These are phyloP conservation scores for Hypoxylon sp. DNA, from an alignment of 2,329 filamentous ascomycete species.

Conservation along the genomic window DNA sequence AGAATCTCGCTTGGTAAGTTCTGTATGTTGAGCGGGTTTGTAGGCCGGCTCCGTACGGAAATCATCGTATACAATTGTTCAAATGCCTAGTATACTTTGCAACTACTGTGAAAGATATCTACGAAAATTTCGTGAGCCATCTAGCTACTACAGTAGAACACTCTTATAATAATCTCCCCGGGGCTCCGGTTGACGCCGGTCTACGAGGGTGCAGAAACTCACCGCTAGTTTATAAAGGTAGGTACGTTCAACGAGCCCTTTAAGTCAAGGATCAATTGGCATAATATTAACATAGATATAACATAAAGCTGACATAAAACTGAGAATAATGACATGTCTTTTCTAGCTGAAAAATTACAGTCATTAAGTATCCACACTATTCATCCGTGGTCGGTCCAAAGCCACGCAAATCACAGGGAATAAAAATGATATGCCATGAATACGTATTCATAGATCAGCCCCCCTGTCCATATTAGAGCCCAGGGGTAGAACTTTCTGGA, in stretches of 20 bases:
- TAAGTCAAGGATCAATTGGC: too few species aligned
- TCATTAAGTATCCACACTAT: too few species aligned
- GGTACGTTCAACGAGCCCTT: too few species aligned
- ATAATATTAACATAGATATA: too few species aligned
- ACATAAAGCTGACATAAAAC: too few species aligned
- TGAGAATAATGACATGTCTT: too few species aligned
- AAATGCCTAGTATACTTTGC: background rate
- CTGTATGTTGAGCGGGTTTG: slow-evolving; percentile 8
- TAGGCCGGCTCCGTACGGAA: background rate
- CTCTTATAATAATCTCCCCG: background rate
- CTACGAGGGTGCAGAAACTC: background rate
- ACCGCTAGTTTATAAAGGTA: background rate
- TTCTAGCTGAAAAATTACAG: too few species aligned
- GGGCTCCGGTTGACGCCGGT: background rate
- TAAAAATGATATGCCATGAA: too few species aligned
- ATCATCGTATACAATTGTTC: background rate
- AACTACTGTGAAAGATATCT: background rate
- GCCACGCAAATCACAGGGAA: too few species aligned
- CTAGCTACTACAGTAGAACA: background rate
- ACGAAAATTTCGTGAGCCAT: background rate
- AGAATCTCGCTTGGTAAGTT: slow-evolving; percentile 33
- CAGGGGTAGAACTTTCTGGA: background rate
- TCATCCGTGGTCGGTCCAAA: too few species aligned
- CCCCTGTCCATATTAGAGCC: too few species aligned
- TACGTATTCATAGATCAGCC: too few species aligned